Conservation (phyloP, 2,329 filamentous ascomycete species). For the Neofusicoccum sp. region DNA sequence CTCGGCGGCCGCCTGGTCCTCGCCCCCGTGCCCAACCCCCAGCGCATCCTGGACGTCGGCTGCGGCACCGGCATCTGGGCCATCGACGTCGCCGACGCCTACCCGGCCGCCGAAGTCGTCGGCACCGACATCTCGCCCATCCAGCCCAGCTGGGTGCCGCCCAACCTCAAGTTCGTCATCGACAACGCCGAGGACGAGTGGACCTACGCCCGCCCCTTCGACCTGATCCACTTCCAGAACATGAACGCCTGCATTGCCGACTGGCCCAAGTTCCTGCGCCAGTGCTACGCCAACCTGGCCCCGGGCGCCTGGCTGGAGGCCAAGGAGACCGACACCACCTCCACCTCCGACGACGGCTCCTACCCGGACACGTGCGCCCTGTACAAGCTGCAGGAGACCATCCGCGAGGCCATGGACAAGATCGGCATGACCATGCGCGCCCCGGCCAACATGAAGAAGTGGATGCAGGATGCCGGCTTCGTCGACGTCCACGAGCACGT, state of each 20-base stretch:
- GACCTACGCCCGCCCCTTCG: slow-evolving; percentile 27
- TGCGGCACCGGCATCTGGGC: slow-evolving; percentile 36
- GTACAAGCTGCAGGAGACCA: neutral
- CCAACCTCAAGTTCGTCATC: slow-evolving; percentile 51
- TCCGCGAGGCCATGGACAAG: slow-evolving; percentile 4
- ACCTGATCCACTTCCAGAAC: slow-evolving; percentile 26
- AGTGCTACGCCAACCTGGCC: slow-evolving; percentile 37
- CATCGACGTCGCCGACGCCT: slow-evolving; percentile 33
- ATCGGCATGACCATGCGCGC: slow-evolving; percentile 6
- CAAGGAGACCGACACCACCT: slow-evolving; percentile 38
- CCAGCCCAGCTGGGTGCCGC: slow-evolving; percentile 47
- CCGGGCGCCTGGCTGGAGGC: slow-evolving; percentile 54
- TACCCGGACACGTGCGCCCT: slow-evolving; percentile 24
- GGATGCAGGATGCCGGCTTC: slow-evolving; percentile 23
- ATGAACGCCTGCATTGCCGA: slow-evolving; percentile 27
- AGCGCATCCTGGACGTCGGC: slow-evolving; percentile 34
- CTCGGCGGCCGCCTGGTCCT: slow-evolving; percentile 37
- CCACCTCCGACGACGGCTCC: slow-evolving; percentile 6
- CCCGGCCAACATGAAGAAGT: slow-evolving; percentile 22
- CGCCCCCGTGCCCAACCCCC: slow-evolving; percentile 27
- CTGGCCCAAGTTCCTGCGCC: slow-evolving; percentile 27
- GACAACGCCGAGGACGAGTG: slow-evolving; percentile 43
- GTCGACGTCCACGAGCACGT: slow-evolving; percentile 20
- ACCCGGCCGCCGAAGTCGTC: slow-evolving; percentile 35
- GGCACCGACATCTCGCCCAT: slow-evolving; percentile 50